Base-by-base conservation (phyloP, 331 rosid species). In the Prunus yedoensis region DNA sequence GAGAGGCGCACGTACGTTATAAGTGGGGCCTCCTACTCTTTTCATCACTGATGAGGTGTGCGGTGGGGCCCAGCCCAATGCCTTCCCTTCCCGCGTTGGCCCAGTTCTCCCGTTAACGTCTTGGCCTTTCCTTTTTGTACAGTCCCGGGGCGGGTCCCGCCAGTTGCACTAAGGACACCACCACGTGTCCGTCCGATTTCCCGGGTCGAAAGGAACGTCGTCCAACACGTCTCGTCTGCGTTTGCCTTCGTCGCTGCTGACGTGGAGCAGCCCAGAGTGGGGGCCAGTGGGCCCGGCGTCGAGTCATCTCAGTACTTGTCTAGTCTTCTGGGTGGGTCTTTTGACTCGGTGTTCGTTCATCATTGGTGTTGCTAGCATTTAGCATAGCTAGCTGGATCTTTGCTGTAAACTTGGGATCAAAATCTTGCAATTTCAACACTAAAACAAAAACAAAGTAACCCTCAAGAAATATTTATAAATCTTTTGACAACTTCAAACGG, bases 1-100 rank as follows among this genome's bases (percentile, higher is more conserved):
- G 82, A 72, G 85, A 70, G 28, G 83, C 85, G 84, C 93, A 87
- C 91, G 96, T 77, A 88, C 87, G 83, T 45, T 62, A 2, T 41
- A 17, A 62, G 86, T 80, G n/a, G 88, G 58, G 82, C 65, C 84
- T 51, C 4, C 4, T 1, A 3, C 57, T 63, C 53, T 14, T 3
- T n/a, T 25, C 53, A 16, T 23, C 68, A 53, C 51, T 10, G 38
- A 75, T 68, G 77, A 79, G 65, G 45, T 70, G 25, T 62, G 1
- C 5, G 18, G 82, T 75, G 69, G 73, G 82, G 76, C 66, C 77
- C 82, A 51, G 65, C 68, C 89, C 92, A 80, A 66, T 52, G 54
- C 70, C 15, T 6, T 38, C 9, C 8, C 35, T n/a, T 51, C 45
- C 78, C 86, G 88, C 88, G 90, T 87, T 78, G 91, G 87, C 52